These are phyloP conservation scores for Sanghuangporus weigelae DNA, from an alignment of 1,284 basidiomycete genomes.

Conservation along the genomic window DNA sequence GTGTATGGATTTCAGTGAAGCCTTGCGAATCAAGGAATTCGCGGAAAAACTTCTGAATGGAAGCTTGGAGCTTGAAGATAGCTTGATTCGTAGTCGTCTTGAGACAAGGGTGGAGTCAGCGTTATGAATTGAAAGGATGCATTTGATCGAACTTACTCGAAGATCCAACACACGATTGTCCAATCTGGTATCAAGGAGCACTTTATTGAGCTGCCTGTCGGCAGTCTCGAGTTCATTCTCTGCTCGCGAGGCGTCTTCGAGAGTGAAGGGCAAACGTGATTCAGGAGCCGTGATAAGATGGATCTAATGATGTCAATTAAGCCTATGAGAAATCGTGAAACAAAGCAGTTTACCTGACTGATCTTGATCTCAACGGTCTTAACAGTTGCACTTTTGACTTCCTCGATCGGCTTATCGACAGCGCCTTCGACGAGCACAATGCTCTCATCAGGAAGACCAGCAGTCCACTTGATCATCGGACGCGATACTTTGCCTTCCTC, in stretches of 20 bases:
- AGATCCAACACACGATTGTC: conserved; percentile 96
- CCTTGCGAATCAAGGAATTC: conserved; percentile 72
- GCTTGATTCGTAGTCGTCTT: conserved; percentile 96
- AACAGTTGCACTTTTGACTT: conserved; percentile 88
- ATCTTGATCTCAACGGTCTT: conserved; percentile 89
- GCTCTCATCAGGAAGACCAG: conserved; percentile 76
- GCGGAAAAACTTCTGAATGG: conserved; percentile 86
- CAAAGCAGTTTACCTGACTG: conserved; percentile 51
- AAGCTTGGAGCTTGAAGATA: conserved; percentile 90
- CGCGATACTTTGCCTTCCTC: conserved; percentile 85
- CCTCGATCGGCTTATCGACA: conserved; percentile 80
- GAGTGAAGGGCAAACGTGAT: conserved; percentile 72
- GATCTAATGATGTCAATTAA: conserved; percentile 13
- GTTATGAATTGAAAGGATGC: conserved; percentile 10
- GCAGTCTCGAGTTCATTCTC: conserved; percentile 62
- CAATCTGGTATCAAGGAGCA: conserved; percentile 88
- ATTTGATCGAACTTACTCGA: conserved; percentile 49
- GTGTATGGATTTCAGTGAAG: conserved; percentile 95
- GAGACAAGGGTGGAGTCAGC: conserved; percentile 7
- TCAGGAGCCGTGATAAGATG: conserved; percentile 17
- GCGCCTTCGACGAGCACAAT: conserved; percentile 88
- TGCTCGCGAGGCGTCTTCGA: conserved; percentile 73
- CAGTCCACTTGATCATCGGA: conserved; percentile 97
- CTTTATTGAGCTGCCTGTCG: conserved; percentile 39
- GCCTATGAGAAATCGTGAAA: background rate